phyloP scores from a whole-genome alignment of 73 alveolate species.

The Paramecium primaurelia region DNA sequence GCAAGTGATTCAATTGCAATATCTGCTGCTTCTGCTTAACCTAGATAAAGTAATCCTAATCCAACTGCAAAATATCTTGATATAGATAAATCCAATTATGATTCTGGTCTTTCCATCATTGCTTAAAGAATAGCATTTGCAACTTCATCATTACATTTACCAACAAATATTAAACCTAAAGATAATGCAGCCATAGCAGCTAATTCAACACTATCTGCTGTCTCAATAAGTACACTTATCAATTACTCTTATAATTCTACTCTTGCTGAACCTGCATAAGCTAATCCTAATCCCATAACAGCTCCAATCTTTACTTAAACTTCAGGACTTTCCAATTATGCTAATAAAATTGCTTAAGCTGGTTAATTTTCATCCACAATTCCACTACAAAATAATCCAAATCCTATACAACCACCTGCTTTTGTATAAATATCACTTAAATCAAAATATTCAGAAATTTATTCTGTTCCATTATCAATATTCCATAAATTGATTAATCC shows the following conservation, averaged over 20 bases:
- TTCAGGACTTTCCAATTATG: conserved; percentile 72
- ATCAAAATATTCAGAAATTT: conserved; percentile 87
- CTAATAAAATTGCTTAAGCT: conserved; percentile 81
- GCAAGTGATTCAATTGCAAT: neutral
- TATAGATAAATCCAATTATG: conserved; percentile 81
- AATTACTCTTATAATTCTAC: conserved; percentile 83
- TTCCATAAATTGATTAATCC: conserved; percentile 80
- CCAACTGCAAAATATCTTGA: conserved; percentile 94
- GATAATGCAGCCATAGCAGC: conserved; percentile 97
- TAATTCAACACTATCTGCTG: conserved; percentile 81
- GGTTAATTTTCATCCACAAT: conserved; percentile 89
- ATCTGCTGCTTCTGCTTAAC: conserved; percentile 64
- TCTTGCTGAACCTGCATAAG: conserved; percentile 93
- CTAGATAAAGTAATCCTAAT: conserved; percentile 91
- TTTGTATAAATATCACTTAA: conserved; percentile 70
- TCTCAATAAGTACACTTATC: conserved; percentile 72
- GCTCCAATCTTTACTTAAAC: conserved; percentile 75
- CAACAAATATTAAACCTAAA: conserved; percentile 94
- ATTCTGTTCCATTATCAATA: conserved; percentile 90
- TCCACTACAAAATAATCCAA: conserved; percentile 87
- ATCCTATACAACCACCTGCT: conserved; percentile 92
- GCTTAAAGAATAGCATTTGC: conserved; percentile 91
- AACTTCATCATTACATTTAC: conserved; percentile 95
- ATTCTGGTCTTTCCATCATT: conserved; percentile 83
- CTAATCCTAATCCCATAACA: conserved; percentile 75